Base-by-base conservation (phyloP, 164 flowering plant genomes). In the Umbilicus rupestris region DNA sequence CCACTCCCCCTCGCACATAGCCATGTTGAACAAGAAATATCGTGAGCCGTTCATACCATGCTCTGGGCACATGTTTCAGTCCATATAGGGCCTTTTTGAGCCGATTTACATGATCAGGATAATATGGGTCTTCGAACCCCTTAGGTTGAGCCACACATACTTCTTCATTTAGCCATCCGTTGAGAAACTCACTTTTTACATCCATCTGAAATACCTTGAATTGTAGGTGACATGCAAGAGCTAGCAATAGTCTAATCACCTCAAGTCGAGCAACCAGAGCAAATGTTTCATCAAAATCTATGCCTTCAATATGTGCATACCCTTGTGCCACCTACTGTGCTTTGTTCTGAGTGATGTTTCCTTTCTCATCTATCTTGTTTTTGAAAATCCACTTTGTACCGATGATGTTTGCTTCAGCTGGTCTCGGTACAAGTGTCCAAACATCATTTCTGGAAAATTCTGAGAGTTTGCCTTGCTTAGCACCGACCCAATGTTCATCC, bases 71-170 rank as follows among this genome's bases (percentile, higher is more conserved):
- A 17, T 71, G 70, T 15, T 67, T 37, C 1, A 62, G 63, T 1
- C 69, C 69, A 33, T 66, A 66, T 3, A 72, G 7, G 6, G 63
- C 70, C 15, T 67, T 67, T 6, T 29, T 45, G 0, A 67, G 50
- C 1, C 4, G 17, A 33, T 50, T 67, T 0, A 63, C 70, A 39
- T 55, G 63, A 4, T 3, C 14, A 12, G 47, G 60, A 20, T 7
- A 12, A 7, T 12, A 2, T 1, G 46, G 46, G n/a, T 62, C 63
- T 16, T 58, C 58, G n/a, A 70, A 60, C 0, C 30, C 39, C 9
- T 60, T 10, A 0, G 64, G 64, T 60, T 60, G 0, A 29, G 30
- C 64, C 0, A 60, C 37, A 14, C 3, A 60, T 0, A 60, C 39
- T 6, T 60, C 39, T 3, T 60, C 37, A 35, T 35, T 35, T 35